Evolutionary conservation across 1,284 basidiomycete species (phyloP).

Genomic region (Sanghuangporus baumii): DNA sequence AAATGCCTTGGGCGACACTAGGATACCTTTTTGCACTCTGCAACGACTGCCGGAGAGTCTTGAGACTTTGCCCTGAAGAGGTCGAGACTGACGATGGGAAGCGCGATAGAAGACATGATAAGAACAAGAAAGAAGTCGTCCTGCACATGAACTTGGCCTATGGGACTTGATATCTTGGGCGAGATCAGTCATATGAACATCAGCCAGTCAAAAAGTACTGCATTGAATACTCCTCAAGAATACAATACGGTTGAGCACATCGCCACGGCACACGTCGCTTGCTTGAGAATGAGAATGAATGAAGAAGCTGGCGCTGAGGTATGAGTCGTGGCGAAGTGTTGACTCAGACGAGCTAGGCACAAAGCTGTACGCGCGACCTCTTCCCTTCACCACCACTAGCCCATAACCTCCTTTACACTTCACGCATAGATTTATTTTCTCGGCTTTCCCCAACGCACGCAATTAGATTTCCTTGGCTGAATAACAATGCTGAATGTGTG

Average conservation of each 20-base stretch:
- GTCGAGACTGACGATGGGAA: slow-evolving; percentile 78
- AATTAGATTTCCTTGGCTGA: neutral
- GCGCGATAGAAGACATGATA: slow-evolving; percentile 29
- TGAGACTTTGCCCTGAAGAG: slow-evolving; percentile 51
- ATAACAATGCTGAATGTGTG: slow-evolving; percentile 40
- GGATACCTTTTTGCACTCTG: slow-evolving; percentile 61
- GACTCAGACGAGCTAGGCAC: neutral
- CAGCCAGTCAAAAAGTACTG: too few relatives aligned
- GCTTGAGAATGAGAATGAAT: neutral
- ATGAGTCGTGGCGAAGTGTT: neutral
- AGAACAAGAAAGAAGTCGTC: neutral
- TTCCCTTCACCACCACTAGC: slow-evolving; percentile 7
- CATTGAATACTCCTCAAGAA: too few relatives aligned
- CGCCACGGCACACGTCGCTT: neutral
- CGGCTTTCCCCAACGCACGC: neutral
- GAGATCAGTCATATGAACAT: neutral
- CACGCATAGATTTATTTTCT: neutral
- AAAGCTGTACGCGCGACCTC: neutral
- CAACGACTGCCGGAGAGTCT: slow-evolving; percentile 40
- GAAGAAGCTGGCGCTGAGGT: neutral
- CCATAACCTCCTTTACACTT: neutral
- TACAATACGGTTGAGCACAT: neutral
- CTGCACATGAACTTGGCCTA: neutral
- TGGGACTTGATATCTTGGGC: neutral
- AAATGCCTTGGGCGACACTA: neutral